A percentile compares a stretch with the other conserved stretches of the same genome.
Conservation (phyloP, 192 early-diverging fungal genomes). For the Backusella tuberculispora region DNA sequence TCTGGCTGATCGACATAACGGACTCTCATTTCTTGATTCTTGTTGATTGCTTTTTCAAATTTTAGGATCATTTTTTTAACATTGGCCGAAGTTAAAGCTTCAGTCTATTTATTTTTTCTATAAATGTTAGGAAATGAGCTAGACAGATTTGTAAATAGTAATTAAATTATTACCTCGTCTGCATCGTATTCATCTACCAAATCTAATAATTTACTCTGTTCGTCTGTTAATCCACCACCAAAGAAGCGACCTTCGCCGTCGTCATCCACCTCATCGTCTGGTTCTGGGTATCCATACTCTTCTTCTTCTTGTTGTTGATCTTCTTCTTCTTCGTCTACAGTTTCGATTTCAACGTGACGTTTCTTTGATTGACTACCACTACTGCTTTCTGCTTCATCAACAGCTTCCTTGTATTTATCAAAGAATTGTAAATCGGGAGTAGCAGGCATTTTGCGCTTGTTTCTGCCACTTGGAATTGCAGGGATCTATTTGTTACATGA, state of each 20-base stretch:
- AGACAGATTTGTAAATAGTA: background rate
- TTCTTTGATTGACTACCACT: constrained; percentile 27
- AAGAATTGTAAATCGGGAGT: constrained; percentile 49
- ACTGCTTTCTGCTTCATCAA: constrained; percentile 19
- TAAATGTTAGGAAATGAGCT: constrained; percentile 2
- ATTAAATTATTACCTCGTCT: constrained; percentile 54
- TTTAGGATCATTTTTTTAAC: constrained; percentile 80
- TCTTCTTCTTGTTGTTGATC: constrained; percentile 33
- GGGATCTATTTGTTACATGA: constrained; percentile 31
- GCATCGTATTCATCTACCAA: constrained; percentile 86
- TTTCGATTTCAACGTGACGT: constrained; percentile 32
- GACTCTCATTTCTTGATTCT: constrained; percentile 87
- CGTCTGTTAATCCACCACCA: constrained; percentile 79
- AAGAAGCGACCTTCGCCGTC: constrained; percentile 84
- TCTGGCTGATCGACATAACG: constrained; percentile 75
- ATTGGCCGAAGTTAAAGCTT: constrained; percentile 61
- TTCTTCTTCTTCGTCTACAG: background rate
- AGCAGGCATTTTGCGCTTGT: constrained; percentile 54
- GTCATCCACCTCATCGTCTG: constrained; percentile 45
- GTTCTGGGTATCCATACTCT: constrained; percentile 23
- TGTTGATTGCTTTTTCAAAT: constrained; percentile 85
- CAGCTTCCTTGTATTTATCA: constrained; percentile 45
- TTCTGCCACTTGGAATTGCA: constrained; percentile 48
- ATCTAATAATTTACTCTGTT: constrained; percentile 77
- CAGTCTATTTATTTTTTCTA: constrained; percentile 14